Conservation (phyloP, 2,329 filamentous ascomycete genomes). For the Penicillium sp. region DNA sequence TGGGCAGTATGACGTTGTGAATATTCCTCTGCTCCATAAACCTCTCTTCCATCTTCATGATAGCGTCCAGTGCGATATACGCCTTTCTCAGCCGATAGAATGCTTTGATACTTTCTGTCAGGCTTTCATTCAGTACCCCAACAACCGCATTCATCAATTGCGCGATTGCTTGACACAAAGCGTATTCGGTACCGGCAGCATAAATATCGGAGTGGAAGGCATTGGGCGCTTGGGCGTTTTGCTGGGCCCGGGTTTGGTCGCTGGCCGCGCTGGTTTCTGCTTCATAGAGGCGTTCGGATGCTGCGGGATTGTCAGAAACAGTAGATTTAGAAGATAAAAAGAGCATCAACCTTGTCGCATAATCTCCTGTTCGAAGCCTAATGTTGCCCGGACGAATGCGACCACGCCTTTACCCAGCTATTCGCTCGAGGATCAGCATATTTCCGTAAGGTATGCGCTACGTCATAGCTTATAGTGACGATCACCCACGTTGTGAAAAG, state of each 20-base stretch:
- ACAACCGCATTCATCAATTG: constrained; percentile 89
- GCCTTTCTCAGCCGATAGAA: constrained; percentile 93
- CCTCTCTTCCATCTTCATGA: constrained; percentile 70
- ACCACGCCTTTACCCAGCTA: constrained; percentile 76
- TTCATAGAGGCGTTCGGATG: constrained; percentile 66
- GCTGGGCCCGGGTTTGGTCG: constrained; percentile 72
- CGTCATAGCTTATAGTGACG: constrained; percentile 7
- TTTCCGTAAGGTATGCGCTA: background rate
- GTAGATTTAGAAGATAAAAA: background rate
- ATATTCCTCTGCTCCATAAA: constrained; percentile 42
- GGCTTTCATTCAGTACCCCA: constrained; percentile 83
- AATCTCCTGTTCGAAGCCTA: constrained; percentile 88
- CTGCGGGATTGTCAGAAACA: constrained; percentile 40
- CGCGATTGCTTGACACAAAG: constrained; percentile 76
- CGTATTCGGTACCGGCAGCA: constrained; percentile 79
- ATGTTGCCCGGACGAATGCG: constrained; percentile 77
- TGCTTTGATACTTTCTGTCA: constrained; percentile 85
- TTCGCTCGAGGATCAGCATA: constrained; percentile 5
- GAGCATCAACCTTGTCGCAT: constrained; percentile 66
- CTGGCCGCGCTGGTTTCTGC: constrained; percentile 74
- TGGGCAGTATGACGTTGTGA: constrained; percentile 21
- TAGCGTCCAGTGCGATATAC: constrained; percentile 74
- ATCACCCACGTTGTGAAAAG: constrained; percentile 70
- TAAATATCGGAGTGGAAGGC: constrained; percentile 65
- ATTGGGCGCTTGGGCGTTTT: constrained; percentile 52